Evolutionary conservation across 169 alveolate genomes (phyloP), one percentile per base, ranked within the genome.

Genomic region (Plasmodium blacklocki): DNA sequence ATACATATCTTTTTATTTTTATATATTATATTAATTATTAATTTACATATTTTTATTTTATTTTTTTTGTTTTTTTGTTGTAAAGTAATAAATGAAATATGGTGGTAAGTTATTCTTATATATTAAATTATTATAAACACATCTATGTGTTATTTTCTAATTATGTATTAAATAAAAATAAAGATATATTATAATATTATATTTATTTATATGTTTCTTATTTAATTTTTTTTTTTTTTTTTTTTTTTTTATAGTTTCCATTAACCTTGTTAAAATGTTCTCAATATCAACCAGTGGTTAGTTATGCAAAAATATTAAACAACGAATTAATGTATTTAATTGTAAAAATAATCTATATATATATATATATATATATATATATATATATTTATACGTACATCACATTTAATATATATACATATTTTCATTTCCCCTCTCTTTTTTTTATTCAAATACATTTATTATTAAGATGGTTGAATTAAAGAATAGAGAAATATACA

Each of bases 401-500:
- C 5, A 9, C 29, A 7, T 3, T 62, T 62, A 21, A 21, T 21
- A 21, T 62, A 62, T 19, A 18, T 39, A 56, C 47, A 45, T 14
- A 47, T 75, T 76, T 15, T 74, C 8, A 50, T 60, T 18, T 45
- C 6, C 9, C 0, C 9, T 9, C 50, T 8, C 66, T 59, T 62
- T 45, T 71, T 45, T 56, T 45, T 71, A 49, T 71, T 0, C 21
- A n/a, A n/a, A 60, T 60, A 60, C 5, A 19, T 19, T 14, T 15
- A 23, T 76, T 18, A 56, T 74, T 59, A 90, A 95, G 97, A 88
- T 95, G 88, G 94, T 95, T 56, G 97, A 95, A 67, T 88, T 95
- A 50, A 95, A 95, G 60, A 95, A 92, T 75, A 97, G 97, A 26
- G 97, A 95, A 78, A 95, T 97, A 3, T 95, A 94, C 74, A 93